Percentiles rank a stretch among this genome's conserved stretches.
phyloP scores from a whole-genome alignment of 768 basidiomycete genomes.

The Mrakia blollopis region DNA sequence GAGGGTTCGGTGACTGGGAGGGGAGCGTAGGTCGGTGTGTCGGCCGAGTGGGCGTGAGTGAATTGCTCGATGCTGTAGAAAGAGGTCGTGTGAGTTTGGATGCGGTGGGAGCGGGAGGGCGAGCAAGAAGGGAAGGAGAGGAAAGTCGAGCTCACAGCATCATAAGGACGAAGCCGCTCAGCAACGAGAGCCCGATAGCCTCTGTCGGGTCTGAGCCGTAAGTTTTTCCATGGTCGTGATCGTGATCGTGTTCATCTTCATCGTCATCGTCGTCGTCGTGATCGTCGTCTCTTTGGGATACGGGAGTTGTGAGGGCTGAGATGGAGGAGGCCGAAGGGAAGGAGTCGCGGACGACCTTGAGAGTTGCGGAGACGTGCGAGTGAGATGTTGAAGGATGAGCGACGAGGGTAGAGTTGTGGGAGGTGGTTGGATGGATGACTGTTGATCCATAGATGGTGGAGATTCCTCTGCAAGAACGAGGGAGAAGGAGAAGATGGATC shows the following conservation, averaged over 20 bases:
- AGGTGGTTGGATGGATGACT: constrained; percentile 46
- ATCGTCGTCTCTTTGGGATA: not conserved
- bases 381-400: not conserved
- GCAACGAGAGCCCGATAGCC: constrained; percentile 38
- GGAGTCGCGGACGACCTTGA: not conserved
- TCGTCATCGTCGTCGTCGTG: constrained; percentile 21
- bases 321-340: not conserved
- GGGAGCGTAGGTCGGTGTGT: constrained; percentile 18
- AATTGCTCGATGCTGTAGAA: constrained; percentile 22
- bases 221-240: constrained; percentile 34
- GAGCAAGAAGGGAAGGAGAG: not conserved
- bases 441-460: constrained; percentile 56
- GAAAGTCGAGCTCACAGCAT: constrained; percentile 38
- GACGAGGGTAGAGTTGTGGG: constrained; percentile 57
- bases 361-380: not conserved
- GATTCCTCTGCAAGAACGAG: constrained; percentile 57
- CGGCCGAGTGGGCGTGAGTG: constrained; percentile 31
- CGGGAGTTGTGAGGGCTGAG: not conserved
- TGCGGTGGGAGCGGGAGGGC: too few species aligned
- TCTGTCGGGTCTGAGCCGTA: constrained; percentile 33
- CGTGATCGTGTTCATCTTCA: constrained; percentile 37
- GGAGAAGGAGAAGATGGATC: constrained; percentile 40
- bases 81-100: not conserved
- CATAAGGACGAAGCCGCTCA: constrained; percentile 38
- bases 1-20: constrained; percentile 4